Percentiles rank a stretch among this genome's conserved stretches.
Evolutionary conservation across 805 yeast genomes (phyloP).

Genomic region (Wickerhamomyces tratensis): DNA sequence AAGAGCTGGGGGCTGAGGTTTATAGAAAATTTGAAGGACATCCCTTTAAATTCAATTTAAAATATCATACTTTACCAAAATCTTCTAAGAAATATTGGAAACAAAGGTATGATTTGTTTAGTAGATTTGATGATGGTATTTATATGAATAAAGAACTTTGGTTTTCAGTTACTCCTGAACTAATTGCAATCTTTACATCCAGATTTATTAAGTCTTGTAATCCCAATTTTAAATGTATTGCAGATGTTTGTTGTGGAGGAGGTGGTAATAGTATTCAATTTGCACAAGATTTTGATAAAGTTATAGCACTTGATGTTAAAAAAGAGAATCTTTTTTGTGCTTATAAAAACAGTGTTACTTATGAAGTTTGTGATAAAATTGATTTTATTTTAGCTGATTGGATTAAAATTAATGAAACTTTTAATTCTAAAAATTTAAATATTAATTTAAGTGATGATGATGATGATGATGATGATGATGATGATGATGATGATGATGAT

Average conservation of each 20-base stretch:
- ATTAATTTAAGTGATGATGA: constrained; percentile 3
- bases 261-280: constrained; percentile 83
- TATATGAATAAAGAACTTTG: constrained; percentile 64
- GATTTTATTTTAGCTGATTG: constrained; percentile 40
- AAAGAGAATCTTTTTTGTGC: constrained; percentile 57
- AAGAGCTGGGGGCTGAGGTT: background rate
- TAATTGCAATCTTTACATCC: constrained; percentile 52
- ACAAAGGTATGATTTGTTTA: constrained; percentile 50
- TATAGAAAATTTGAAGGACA: background rate
- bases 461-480: constrained; percentile 11
- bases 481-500: constrained; percentile 1
- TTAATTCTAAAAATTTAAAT: background rate
- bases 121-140: constrained; percentile 57
- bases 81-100: constrained; percentile 34
- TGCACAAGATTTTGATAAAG: constrained; percentile 44
- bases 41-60: constrained; percentile 6
- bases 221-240: constrained; percentile 35
- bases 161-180: constrained; percentile 86
- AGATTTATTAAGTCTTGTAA: constrained; percentile 39
- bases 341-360: constrained; percentile 52
- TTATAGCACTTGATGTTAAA: constrained; percentile 56
- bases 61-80: constrained; percentile 11
- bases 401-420: constrained; percentile 12
- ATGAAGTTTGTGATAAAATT: constrained; percentile 44
- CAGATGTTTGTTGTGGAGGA: constrained; percentile 80